Base-by-base conservation (phyloP, 345 rosid species). In the Rhodamnia argentea region DNA sequence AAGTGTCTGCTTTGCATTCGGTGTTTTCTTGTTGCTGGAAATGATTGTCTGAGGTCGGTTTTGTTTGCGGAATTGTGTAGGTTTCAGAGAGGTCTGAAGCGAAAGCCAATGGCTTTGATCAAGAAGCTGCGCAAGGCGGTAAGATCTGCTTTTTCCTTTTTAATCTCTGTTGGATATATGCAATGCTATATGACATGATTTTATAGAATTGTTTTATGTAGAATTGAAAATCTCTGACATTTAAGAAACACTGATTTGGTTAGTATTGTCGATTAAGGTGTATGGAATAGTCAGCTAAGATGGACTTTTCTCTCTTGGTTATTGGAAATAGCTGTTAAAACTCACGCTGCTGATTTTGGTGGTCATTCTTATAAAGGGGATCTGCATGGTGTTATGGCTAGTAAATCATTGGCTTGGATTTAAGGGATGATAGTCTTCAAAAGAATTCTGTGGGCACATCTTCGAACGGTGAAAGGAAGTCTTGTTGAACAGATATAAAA, bases 81-180 rank as follows among this genome's bases (percentile, higher is more conserved):
- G 88, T 86, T 86, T 40, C 88, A 86, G 88, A 86, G 88, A 53
- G 88, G 88, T 42, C 40, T 86, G 88, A 86, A 86, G 88, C 62
- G 88, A 26, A 86, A 86, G 88, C 88, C 88, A 20, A 86, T 86
- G 88, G 88, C 88, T 54, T 64, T 86, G 88, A 86, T 86, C 88
- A 86, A 86, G 88, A 86, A 86, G 59, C 85, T 86, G 70, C 58
- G 88, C 62, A 86, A 86, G 88, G 88, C 88, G 82, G 88, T 86
- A 86, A 47, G 87, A 58, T 22, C 44, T 52, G 47, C 13, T 26
- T 85, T 52, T 40, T 26, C 27, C 6, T 60, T 58, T 51, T 59
- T 32, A 2, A 56, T 54, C 50, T 42, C 27, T 56, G 23, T 7
- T n/a, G 22, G 81, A 18, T 70, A 11, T 18, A 20, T 70, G 47